Base-by-base conservation (phyloP, 108 stramenopile species). In the Bacterosira constricta region DNA sequence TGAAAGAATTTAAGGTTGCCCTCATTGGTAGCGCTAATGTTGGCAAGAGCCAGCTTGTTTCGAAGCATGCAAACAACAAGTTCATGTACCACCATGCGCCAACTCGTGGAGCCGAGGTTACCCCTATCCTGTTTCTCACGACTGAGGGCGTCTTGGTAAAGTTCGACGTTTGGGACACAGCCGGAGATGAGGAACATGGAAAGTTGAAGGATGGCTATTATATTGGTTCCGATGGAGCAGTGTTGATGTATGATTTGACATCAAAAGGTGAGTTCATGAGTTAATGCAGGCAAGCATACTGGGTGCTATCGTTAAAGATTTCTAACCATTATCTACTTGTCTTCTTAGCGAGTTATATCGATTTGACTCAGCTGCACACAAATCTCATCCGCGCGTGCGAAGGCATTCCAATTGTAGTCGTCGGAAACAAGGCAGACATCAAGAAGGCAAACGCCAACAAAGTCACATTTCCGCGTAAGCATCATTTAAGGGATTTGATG, bases 21-120 rank as follows among this genome's bases (percentile, higher is more conserved):
- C 83, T 97, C 54, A 91, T 98, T 62, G 98, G 98, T 31, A 97
- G 97, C 77, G 89, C 96, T 2, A 95, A 90, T 26, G 96, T 97
- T 21, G 98, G 98, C 65, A 98, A 98, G 88, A 93, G 90, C 41
- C 90, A 90, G 12, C 93, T 92, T 68, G 90, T 95, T 8, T 91
- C 91, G 84, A 70, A 90, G 13, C 88, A 90, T 72, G 47, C 88
- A 49, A 95, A 86, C 6, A 90, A 89, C 21, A 87, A 91, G 61
- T 92, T 91, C 54, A 88, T 89, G 78, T 87, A 90, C 76, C 82
- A 80, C 42, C 92, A 92, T 56, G 91, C 88, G 25, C 85, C 80
- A 36, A 85, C 79, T 13, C 63, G 71, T 18, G 81, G 82, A 11
- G 82, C 71, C 10, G 80, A 84, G 49, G 88, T 91, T n/a, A 84